Evolutionary conservation across 148 eudicot genomes (phyloP).

Genomic region (Vaccinium macrocarpon): DNA sequence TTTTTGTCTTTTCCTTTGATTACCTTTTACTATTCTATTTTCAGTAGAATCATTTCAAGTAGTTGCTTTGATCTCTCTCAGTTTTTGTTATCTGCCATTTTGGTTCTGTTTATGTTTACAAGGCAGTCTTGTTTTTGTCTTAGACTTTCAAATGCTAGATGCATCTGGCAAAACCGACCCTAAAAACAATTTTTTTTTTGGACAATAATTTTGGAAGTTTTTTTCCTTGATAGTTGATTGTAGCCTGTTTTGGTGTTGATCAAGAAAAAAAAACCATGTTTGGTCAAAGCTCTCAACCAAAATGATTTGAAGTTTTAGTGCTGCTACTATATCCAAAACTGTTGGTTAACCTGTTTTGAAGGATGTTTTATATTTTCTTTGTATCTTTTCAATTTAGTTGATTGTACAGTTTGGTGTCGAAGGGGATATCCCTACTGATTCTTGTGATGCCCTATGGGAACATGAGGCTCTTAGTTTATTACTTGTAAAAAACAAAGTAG

Average conservation of each 20-base stretch:
- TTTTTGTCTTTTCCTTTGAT: neutral
- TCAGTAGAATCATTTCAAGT: neutral
- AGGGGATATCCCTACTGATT: conserved; percentile 1
- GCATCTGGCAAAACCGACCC: neutral
- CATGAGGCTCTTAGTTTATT: neutral
- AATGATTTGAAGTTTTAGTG: neutral
- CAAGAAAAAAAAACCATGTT: no score
- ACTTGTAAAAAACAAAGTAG: neutral
- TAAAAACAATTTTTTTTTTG: neutral
- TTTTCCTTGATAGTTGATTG: neutral
- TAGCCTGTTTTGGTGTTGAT: no score
- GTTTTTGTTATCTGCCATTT: neutral
- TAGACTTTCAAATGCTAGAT: neutral
- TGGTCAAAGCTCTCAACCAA: neutral
- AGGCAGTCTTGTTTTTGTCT: neutral
- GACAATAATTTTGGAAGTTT: neutral
- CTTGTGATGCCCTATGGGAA: conserved; percentile 1
- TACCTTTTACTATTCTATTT: neutral
- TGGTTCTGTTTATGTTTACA: neutral
- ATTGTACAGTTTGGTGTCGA: neutral
- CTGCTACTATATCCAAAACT: neutral
- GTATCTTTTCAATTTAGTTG: neutral
- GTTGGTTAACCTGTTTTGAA: neutral
- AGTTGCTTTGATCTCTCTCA: neutral
- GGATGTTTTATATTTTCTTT: neutral